Evolutionary conservation across 108 stramenopile species (phyloP).

Genomic region (Conticribra weissflogii): DNA sequence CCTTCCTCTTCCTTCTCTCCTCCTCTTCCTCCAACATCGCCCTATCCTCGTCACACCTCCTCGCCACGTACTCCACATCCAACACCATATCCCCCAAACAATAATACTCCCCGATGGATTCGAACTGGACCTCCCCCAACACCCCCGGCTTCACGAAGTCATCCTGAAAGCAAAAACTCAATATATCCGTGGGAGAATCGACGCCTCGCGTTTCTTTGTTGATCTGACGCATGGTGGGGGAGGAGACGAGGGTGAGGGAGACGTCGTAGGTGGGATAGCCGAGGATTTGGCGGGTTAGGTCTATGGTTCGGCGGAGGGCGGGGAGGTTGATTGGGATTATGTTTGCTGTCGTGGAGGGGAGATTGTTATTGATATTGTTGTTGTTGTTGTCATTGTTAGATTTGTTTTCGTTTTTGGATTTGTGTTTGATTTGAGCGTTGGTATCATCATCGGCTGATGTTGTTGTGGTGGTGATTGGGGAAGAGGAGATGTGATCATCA

Average conservation of each 20-base stretch:
- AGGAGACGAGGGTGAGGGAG: constrained; percentile 61
- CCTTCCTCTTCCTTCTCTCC: constrained; percentile 1
- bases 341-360: background rate
- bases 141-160: constrained; percentile 57
- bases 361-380: background rate
- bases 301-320: constrained; percentile 48
- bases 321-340: constrained; percentile 18
- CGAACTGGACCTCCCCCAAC: constrained; percentile 68
- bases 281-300: constrained; percentile 52
- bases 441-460: no score
- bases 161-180: constrained; percentile 85
- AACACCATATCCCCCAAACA: constrained; percentile 91
- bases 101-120: constrained; percentile 73
- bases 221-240: constrained; percentile 76
- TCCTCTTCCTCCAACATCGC: constrained; percentile 20
- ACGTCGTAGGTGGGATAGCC: constrained; percentile 81
- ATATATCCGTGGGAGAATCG: constrained; percentile 79
- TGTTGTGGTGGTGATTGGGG: no score
- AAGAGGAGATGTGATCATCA: no score
- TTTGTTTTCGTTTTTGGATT: no score
- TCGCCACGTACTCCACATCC: constrained; percentile 86
- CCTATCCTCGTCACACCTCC: constrained; percentile 64
- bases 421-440: no score
- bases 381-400: background rate
- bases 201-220: constrained; percentile 74